Percentiles rank a stretch among this genome's conserved stretches.
These are phyloP conservation scores for Vitis hybrid DNA, from an alignment of 177 flowering plant genomes.

Conservation along the genomic window DNA sequence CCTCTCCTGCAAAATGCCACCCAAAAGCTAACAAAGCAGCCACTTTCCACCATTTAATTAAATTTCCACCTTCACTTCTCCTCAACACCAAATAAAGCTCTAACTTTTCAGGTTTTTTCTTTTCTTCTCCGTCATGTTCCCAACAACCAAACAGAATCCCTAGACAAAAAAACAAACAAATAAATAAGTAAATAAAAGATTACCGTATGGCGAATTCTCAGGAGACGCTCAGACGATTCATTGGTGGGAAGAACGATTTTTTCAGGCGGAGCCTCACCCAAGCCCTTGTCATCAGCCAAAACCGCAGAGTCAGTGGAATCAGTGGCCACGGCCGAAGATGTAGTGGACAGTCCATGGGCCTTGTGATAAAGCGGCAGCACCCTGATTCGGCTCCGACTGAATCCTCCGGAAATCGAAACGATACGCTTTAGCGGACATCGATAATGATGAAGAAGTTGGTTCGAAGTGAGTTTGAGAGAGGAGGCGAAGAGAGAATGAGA, in stretches of 20 bases:
- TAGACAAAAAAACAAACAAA: background rate
- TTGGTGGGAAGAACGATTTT: conserved; percentile 76
- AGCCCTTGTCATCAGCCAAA: conserved; percentile 3
- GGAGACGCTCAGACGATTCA: conserved; percentile 63
- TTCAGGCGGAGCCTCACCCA: conserved; percentile 13
- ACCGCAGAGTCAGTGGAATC: conserved; percentile 25
- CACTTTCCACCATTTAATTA: too few species aligned
- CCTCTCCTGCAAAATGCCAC: too few species aligned
- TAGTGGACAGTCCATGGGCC: conserved; percentile 19
- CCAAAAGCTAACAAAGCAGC: too few species aligned
- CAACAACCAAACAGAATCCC: background rate
- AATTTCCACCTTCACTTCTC: background rate
- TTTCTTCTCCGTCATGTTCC: background rate
- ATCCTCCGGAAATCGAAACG: conserved; percentile 16
- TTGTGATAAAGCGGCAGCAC: conserved; percentile 10
- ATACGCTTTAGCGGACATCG: conserved; percentile 10
- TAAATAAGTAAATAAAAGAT: background rate
- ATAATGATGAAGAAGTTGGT: conserved; percentile 1
- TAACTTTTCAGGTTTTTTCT: background rate
- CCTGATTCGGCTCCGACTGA: conserved; percentile 3
- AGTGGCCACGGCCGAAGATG: conserved; percentile 25
- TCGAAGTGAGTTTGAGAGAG: conserved; percentile 18
- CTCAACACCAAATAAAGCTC: background rate
- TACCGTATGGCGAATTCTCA: conserved; percentile 88
- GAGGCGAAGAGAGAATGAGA: conserved; percentile 26